Conservation (phyloP, 129 eudicot species). For the Sambucus nigra region DNA sequence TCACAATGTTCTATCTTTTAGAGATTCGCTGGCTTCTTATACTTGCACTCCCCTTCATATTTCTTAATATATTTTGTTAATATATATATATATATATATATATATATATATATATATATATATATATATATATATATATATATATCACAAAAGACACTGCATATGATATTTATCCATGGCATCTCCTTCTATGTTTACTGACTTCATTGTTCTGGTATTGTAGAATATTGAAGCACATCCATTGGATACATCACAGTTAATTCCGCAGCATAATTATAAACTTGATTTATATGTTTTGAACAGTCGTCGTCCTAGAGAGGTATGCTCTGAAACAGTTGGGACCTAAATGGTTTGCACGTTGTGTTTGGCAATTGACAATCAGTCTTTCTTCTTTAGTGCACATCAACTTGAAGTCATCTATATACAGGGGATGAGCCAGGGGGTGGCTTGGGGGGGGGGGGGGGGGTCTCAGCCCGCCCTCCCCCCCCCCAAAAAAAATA, state of each 20-base stretch:
- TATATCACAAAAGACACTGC: neutral
- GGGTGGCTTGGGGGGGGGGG: no score
- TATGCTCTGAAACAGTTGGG: constrained; percentile 16
- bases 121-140: no score
- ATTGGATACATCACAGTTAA: constrained; percentile 70
- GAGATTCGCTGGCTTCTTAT: no score
- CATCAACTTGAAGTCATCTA: no score
- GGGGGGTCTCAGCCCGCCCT: no score
- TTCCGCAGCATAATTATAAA: constrained; percentile 97
- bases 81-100: no score
- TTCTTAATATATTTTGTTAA: no score
- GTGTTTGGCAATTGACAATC: neutral
- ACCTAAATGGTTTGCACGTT: neutral
- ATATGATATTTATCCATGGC: constrained; percentile 6
- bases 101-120: no score
- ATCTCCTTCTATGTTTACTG: constrained; percentile 15
- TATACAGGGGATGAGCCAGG: no score
- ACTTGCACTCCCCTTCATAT: no score
- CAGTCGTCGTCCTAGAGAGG: constrained; percentile 96
- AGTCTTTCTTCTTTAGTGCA: neutral
- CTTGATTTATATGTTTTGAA: constrained; percentile 88
- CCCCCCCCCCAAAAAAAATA: no score
- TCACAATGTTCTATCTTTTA: no score
- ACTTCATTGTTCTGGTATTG: constrained; percentile 18
- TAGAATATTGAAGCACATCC: constrained; percentile 70